Evolutionary conservation across 495 filamentous ascomycete species (phyloP).

Genomic region (Podospora sp.): DNA sequence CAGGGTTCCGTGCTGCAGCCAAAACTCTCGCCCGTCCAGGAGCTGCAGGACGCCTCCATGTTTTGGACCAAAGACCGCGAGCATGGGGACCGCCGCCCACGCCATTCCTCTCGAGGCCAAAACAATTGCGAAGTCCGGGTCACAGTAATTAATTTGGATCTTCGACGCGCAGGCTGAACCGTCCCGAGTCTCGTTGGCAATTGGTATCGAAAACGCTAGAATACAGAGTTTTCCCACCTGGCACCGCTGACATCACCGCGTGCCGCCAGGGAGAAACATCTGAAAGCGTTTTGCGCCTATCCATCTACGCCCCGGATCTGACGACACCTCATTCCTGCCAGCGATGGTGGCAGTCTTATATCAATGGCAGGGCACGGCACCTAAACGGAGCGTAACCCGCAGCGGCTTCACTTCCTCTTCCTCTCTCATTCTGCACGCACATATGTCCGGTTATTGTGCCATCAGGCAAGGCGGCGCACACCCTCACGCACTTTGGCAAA

Average conservation of each 20-base stretch:
- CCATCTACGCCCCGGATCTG: background rate
- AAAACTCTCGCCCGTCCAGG: conserved; percentile 27
- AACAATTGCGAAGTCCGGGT: conserved; percentile 6
- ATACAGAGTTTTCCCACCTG: background rate
- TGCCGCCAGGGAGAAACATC: background rate
- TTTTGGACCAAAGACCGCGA: conserved; percentile 9
- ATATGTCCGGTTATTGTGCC: conserved; percentile 8
- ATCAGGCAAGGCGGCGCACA: background rate
- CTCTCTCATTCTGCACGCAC: background rate
- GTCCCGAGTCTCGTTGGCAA: conserved; percentile 9
- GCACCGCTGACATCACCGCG: conserved; percentile 15
- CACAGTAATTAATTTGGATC: conserved; percentile 29
- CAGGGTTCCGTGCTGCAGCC: conserved; percentile 33
- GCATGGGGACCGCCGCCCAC: conserved; percentile 5
- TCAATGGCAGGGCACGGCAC: background rate
- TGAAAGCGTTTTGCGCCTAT: background rate
- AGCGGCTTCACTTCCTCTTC: background rate
- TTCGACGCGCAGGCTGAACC: conserved; percentile 16
- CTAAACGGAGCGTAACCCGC: background rate
- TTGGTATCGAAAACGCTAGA: background rate
- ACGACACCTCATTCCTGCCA: background rate
- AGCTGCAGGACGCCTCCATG: conserved; percentile 20
- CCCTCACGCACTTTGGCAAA: background rate
- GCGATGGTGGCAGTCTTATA: background rate
- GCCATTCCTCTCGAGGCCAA: conserved; percentile 9